Evolutionary conservation across 345 rosid species (phyloP).

Genomic region (Sapria himalayana): DNA sequence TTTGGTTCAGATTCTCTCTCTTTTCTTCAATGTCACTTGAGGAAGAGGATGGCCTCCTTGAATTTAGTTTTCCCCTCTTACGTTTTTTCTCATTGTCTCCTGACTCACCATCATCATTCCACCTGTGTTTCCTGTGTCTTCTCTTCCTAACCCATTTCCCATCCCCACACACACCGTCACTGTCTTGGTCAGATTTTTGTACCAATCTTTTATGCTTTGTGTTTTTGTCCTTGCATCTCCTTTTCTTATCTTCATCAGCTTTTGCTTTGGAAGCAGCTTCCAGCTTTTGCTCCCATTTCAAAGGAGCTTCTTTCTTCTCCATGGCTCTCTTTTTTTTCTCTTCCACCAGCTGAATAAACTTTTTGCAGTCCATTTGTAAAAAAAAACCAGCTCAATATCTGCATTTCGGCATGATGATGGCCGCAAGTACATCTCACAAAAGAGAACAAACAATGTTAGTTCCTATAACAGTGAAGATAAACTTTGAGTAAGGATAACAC

Average conservation of each 20-base stretch:
- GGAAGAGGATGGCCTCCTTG: conserved; percentile 21
- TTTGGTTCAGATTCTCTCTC: conserved; percentile 24
- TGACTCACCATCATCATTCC: conserved; percentile 24
- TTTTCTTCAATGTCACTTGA: conserved; percentile 22
- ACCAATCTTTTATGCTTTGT: conserved; percentile 26
- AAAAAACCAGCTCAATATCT: conserved; percentile 47
- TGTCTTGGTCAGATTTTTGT: conserved; percentile 23
- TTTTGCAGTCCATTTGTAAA: conserved; percentile 78
- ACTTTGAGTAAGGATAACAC: not conserved
- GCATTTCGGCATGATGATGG: conserved; percentile 71
- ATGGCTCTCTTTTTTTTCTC: conserved; percentile 69
- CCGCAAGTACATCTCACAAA: conserved; percentile 87
- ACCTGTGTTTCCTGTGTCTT: conserved; percentile 36
- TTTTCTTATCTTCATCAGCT: conserved; percentile 45
- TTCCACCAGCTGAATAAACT: conserved; percentile 84
- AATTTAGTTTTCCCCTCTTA: conserved; percentile 34
- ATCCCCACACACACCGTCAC: conserved; percentile 22
- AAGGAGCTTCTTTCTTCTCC: conserved; percentile 70
- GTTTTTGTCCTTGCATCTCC: conserved; percentile 31
- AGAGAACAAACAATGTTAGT: conserved; percentile 85
- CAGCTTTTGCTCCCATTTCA: conserved; percentile 91
- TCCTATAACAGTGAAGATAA: conserved; percentile 12
- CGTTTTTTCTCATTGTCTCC: conserved; percentile 29
- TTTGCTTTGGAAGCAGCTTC: conserved; percentile 73
- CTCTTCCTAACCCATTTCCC: conserved; percentile 30